Percentiles rank a stretch among this genome's conserved stretches.
These are phyloP conservation scores for Cladophialophora carrionii DNA, from an alignment of 2,329 filamentous ascomycete genomes.

Conservation along the genomic window DNA sequence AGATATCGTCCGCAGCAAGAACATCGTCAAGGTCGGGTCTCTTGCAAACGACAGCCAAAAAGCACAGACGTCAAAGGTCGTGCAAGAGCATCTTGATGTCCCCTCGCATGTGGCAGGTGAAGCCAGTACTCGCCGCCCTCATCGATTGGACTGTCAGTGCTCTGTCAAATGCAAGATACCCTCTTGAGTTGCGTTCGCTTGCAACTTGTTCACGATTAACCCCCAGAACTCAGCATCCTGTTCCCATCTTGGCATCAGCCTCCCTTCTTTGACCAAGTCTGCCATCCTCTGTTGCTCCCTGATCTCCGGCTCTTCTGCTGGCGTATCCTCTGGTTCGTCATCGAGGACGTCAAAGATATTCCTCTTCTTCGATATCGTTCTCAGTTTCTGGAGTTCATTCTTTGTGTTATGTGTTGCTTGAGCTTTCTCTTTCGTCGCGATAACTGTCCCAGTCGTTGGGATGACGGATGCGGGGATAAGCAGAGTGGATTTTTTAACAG, in stretches of 20 bases:
- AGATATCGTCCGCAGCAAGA: neutral
- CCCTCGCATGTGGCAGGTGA: neutral
- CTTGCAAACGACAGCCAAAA: neutral
- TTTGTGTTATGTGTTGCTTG: neutral
- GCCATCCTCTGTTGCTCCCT: slow-evolving; percentile 31
- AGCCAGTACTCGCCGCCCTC: neutral
- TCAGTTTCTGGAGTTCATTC: slow-evolving; percentile 22
- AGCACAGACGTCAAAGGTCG: neutral
- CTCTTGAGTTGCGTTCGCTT: slow-evolving; percentile 64
- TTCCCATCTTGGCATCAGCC: slow-evolving; percentile 57
- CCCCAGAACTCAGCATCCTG: slow-evolving; percentile 57
- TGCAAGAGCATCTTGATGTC: neutral
- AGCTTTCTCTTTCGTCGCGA: slow-evolving; percentile 18
- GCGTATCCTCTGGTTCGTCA: slow-evolving; percentile 17
- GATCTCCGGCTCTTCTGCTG: slow-evolving; percentile 16
- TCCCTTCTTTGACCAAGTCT: slow-evolving; percentile 42
- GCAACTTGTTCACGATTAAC: slow-evolving; percentile 61
- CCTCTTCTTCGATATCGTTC: slow-evolving; percentile 23
- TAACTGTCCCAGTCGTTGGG: neutral
- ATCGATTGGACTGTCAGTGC: neutral
- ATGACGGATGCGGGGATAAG: slow-evolving; percentile 4
- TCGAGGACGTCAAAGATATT: slow-evolving; percentile 34
- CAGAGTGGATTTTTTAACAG: neutral
- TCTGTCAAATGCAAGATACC: slow-evolving; percentile 45
- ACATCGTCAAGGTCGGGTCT: neutral